Evolutionary conservation across 192 early-diverging fungal species (phyloP), one percentile per base, ranked within the genome.

Genomic region (Neocallimastix lanati): DNA sequence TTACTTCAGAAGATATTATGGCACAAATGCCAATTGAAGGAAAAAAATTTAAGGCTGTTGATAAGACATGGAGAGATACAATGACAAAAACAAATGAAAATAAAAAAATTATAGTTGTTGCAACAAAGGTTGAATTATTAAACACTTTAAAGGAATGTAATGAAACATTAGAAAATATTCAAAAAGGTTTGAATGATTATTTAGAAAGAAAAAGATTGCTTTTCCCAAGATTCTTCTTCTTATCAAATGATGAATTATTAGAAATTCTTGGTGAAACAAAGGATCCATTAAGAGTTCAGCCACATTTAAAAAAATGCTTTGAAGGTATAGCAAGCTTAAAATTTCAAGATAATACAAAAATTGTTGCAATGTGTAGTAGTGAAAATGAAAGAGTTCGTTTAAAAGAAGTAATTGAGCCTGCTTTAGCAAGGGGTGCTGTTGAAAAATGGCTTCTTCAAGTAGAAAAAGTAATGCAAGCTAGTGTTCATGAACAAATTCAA

Each of bases 11-110:
- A 78, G 90, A 91, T 78, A 91, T 91, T 80, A 91, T 91, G 90
- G 89, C 88, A 76, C 90, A 91, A 82, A 91, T 91, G 90, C 90
- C 90, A 2, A 88, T 90, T 77, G 90, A 91, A 83, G 90, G 90
- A 12, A 84, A 84, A 76, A 90, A 89, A 80, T 91, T 91, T 77
- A 89, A 88, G 79, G 81, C 83, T 77, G 90, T 91, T 13, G 90
- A 91, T 78, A 83, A 85, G 33, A 86, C 78, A 50, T 91, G 90
- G 90, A 77, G 86, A 76, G 88, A 91, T 80, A 85, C 88, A 78
- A 91, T 91, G 90, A 78, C 79, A 50, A 80, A 40, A 12, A 86
- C 87, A n/a, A 85, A 86, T 40, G 80, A 85, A 81, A 89, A 91
- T 78, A 84, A 82, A 30, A 86, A 89, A 78, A 84, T 91, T 67